phyloP scores from a whole-genome alignment of 495 filamentous ascomycete species.

The Cetradonia linearis region DNA sequence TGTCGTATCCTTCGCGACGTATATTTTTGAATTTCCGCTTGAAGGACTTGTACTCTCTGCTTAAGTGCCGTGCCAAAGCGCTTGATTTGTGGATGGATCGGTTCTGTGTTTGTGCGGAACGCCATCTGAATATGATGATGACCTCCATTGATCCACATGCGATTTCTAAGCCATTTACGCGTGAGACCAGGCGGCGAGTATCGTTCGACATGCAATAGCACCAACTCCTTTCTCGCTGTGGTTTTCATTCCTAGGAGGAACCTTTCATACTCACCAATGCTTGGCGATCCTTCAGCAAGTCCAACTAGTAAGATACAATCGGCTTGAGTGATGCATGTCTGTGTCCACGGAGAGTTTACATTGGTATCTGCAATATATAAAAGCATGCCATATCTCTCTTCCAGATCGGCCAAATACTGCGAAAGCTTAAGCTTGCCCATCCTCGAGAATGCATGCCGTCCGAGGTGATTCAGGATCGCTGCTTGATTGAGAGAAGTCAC shows the following conservation, averaged over 20 bases:
- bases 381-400: slow-evolving; percentile 94
- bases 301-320: slow-evolving; percentile 92
- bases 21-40: slow-evolving; percentile 96
- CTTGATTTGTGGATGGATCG: slow-evolving; percentile 64
- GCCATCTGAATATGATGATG: slow-evolving; percentile 98
- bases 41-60: slow-evolving; percentile 84
- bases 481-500: slow-evolving; percentile 89
- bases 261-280: slow-evolving; percentile 89
- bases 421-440: slow-evolving; percentile 96
- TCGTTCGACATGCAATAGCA: slow-evolving; percentile 84
- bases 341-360: slow-evolving; percentile 94
- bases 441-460: slow-evolving; percentile 87
- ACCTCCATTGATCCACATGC: slow-evolving; percentile 96
- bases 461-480: slow-evolving; percentile 86
- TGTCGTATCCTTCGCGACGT: slow-evolving; percentile 79
- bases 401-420: slow-evolving; percentile 90
- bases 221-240: slow-evolving; percentile 86
- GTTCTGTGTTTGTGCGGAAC: slow-evolving; percentile 66
- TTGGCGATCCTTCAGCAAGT: slow-evolving; percentile 78
- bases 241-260: slow-evolving; percentile 96
- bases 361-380: slow-evolving; percentile 96
- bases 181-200: slow-evolving; percentile 79
- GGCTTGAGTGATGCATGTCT: slow-evolving; percentile 93
- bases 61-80: slow-evolving; percentile 80
- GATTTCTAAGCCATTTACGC: slow-evolving; percentile 80